phyloP scores from a whole-genome alignment of 208 protist species.

The Acanthamoeba quina region DNA sequence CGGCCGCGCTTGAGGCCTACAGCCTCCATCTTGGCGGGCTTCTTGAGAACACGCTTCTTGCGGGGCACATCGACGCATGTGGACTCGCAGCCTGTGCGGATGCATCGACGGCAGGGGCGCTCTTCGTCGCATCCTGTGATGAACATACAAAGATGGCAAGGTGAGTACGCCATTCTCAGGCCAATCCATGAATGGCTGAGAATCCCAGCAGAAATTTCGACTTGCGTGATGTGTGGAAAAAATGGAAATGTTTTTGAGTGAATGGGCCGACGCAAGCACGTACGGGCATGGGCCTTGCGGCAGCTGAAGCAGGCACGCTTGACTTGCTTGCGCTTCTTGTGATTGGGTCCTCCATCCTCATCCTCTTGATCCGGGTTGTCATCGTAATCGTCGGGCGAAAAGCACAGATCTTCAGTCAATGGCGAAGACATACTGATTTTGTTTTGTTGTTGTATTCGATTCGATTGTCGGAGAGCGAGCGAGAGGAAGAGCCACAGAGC shows the following conservation, averaged over 20 bases:
- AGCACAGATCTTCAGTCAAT: background rate
- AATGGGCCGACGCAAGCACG: background rate
- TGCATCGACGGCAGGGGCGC: background rate
- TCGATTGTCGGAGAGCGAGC: background rate
- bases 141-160: background rate
- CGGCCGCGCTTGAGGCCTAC: background rate
- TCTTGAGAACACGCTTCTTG: conserved; percentile 1
- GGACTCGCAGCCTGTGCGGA: background rate
- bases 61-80: conserved; percentile 5
- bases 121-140: background rate
- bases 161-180: background rate
- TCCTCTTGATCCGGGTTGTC: background rate
- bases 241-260: background rate
- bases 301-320: conserved; percentile 7
- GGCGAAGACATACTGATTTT: background rate
- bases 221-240: background rate
- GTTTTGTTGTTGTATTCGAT: background rate
- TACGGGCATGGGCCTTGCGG: conserved; percentile 1
- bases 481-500: background rate
- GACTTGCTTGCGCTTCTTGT: conserved; percentile 23
- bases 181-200: background rate
- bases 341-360: background rate
- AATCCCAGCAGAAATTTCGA: background rate
- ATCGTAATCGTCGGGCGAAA: conserved; percentile 20
- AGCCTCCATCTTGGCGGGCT: background rate